Base-by-base conservation (phyloP, 108 stramenopile species). In the Nitzschia sp. region DNA sequence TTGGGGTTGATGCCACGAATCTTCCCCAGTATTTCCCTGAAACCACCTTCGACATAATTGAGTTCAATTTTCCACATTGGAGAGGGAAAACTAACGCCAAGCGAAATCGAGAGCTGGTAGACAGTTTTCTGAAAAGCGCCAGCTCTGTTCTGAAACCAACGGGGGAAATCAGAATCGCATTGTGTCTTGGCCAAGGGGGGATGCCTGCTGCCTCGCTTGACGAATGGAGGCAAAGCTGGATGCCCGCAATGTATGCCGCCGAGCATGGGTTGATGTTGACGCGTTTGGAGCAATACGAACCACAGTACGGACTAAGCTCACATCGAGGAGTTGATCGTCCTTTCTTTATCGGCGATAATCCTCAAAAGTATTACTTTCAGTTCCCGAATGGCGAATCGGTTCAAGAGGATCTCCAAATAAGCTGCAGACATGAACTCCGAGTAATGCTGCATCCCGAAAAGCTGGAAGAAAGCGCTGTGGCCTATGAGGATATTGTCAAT, bases 1-100 rank as follows among this genome's bases (percentile, higher is more conserved):
- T 90, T 68, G 87, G 82, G 0, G 63, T 90, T 11, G 87, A 93
- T 59, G 92, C 87, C 25, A 93, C 92, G 18, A 38, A 71, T 2
- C 70, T 93, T 24, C 48, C 54, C 17, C 29, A 54, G 28, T 59
- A 77, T 46, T 91, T 93, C 66, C 66, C 83, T 0, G 34, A 32
- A 2, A 65, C 79, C 27, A 62, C 28, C 29, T 90, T 93, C 76
- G 85, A 91, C 64, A 58, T 80, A 19, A 91, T 93, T 46, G 81
- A 85, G 57, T 93, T 93, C 66, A 93, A 93, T 58, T 93, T 93
- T 80, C 92, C 92, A 19, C 92, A 93, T 74, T 93, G 92, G 92
- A 68, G 74, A 45, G 92, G 92, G 32, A 93, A 93, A 77, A 70
- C 88, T 4, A 93, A 93, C 51, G 70, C 83, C 51, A 65, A 84